Conservation (phyloP, 768 basidiomycete genomes). For the Butyriboletus loyo region DNA sequence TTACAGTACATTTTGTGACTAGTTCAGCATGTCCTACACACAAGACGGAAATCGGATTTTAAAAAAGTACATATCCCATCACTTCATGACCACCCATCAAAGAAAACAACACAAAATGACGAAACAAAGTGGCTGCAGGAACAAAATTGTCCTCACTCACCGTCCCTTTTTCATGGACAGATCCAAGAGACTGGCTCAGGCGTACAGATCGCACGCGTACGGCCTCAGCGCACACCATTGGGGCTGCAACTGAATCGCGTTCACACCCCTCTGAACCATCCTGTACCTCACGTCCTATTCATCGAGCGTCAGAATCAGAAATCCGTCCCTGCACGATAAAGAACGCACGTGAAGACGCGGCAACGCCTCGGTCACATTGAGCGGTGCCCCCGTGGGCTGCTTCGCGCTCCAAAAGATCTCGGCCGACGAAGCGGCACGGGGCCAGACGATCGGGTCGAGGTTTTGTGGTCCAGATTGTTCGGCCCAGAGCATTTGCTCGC, state of each 20-base stretch:
- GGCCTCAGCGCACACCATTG: slow-evolving; percentile 55
- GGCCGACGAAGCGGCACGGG: slow-evolving; percentile 43
- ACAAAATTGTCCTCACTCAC: too few species aligned
- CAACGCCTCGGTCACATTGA: slow-evolving; percentile 39
- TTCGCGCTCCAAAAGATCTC: slow-evolving; percentile 55
- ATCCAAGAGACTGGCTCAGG: slow-evolving; percentile 12
- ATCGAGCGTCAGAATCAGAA: not conserved
- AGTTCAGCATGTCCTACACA: too few species aligned
- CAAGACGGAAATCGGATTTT: too few species aligned
- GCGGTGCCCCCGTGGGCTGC: slow-evolving; percentile 33
- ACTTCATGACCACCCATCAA: too few species aligned
- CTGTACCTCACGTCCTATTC: slow-evolving; percentile 42
- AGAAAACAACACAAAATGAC: too few species aligned
- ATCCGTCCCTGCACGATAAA: fast-evolving
- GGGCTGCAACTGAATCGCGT: slow-evolving; percentile 51
- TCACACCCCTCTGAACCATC: slow-evolving; percentile 47
- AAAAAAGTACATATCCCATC: too few species aligned
- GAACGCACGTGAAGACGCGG: slow-evolving; percentile 43
- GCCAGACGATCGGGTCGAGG: slow-evolving; percentile 37
- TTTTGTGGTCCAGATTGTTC: slow-evolving; percentile 45
- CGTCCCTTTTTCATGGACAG: too few species aligned
- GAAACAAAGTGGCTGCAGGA: too few species aligned
- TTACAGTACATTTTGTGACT: too few species aligned
- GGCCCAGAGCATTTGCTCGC: slow-evolving; percentile 43
- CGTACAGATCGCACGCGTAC: slow-evolving; percentile 38